Conservation (phyloP, 2,329 filamentous ascomycete genomes). For the Arachnomyces sp. region DNA sequence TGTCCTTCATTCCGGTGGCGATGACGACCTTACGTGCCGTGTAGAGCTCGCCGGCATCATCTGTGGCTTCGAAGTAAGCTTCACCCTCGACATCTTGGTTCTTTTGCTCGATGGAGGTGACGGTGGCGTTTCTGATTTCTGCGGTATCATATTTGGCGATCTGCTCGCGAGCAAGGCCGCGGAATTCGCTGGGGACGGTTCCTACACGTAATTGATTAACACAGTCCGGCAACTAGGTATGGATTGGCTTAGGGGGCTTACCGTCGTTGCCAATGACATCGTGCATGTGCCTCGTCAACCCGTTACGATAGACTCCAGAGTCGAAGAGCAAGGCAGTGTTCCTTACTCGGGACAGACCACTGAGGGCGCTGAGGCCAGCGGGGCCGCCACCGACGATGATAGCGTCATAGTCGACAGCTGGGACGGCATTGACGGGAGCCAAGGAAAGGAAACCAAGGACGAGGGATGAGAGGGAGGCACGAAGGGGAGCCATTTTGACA, state of each 20-base stretch:
- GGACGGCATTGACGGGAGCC: slow-evolving; percentile 14
- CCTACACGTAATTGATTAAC: slow-evolving; percentile 28
- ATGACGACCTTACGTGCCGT: slow-evolving; percentile 49
- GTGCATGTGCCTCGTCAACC: slow-evolving; percentile 50
- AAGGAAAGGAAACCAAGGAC: slow-evolving; percentile 7
- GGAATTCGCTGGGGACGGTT: slow-evolving; percentile 47
- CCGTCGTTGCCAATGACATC: slow-evolving; percentile 55
- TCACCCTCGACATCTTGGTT: slow-evolving; percentile 22
- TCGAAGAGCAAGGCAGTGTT: slow-evolving; percentile 50
- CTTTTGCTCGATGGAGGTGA: slow-evolving; percentile 30
- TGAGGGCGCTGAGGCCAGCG: slow-evolving; percentile 46
- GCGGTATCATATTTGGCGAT: slow-evolving; percentile 45
- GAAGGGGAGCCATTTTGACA: slow-evolving; percentile 15
- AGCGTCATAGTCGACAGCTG: slow-evolving; percentile 42
- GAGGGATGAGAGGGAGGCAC: slow-evolving; percentile 17
- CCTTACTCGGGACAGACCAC: slow-evolving; percentile 51
- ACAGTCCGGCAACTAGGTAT: not conserved
- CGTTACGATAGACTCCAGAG: slow-evolving; percentile 51
- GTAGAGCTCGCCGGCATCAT: slow-evolving; percentile 27
- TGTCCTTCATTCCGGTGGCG: slow-evolving; percentile 49
- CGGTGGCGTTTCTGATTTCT: slow-evolving; percentile 45
- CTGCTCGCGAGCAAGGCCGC: slow-evolving; percentile 46
- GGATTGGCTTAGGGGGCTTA: slow-evolving; percentile 20
- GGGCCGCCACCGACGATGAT: slow-evolving; percentile 53
- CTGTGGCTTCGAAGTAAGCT: slow-evolving; percentile 40